Evolutionary conservation across 345 rosid genomes (phyloP), one percentile per base, ranked within the genome.

Genomic region (Schrenkiella parvula): DNA sequence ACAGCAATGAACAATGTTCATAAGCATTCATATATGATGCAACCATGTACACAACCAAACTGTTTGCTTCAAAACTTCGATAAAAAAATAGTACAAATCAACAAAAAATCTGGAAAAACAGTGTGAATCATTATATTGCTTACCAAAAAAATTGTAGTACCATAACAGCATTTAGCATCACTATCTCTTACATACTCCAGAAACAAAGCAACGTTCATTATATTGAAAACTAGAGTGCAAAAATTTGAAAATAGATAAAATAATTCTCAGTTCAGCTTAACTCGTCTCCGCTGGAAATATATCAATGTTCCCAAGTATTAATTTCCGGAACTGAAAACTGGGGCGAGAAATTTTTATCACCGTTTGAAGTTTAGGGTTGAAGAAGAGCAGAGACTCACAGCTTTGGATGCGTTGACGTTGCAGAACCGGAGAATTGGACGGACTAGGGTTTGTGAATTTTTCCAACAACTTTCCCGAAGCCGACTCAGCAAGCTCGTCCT

Each of bases 361-460:
- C 0, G 26, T 15, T 2, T 47, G 7, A 28, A 25, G 12, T 19
- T 26, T 11, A 42, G 12, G 8, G 10, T 21, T 1, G 38, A 50
- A 28, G 9, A 59, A 64, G 62, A 61, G 22, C 14, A 66, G 67
- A 39, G 68, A 67, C 86, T 61, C 51, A 92, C 96, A 82, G 78
- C 80, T 79, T 76, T 79, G 84, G 62, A 80, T 74, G 72, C 85
- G 78, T 50, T 79, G 75, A 67, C 70, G 75, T 81, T 82, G 84
- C 58, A 80, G 35, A 79, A 35, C 55, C 53, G 80, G 50, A 70
- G 84, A 42, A 75, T 74, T 73, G 53, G 75, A 84, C 29, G 42
- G 50, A 66, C 78, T 85, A 89, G 97, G 92, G 89, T 78, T 84
- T 80, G 83, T 54, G 42, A 80, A 82, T 73, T 89, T 89, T 74